These are phyloP conservation scores for Didymella lethalis DNA, from an alignment of 2,329 filamentous ascomycete genomes.

Conservation along the genomic window DNA sequence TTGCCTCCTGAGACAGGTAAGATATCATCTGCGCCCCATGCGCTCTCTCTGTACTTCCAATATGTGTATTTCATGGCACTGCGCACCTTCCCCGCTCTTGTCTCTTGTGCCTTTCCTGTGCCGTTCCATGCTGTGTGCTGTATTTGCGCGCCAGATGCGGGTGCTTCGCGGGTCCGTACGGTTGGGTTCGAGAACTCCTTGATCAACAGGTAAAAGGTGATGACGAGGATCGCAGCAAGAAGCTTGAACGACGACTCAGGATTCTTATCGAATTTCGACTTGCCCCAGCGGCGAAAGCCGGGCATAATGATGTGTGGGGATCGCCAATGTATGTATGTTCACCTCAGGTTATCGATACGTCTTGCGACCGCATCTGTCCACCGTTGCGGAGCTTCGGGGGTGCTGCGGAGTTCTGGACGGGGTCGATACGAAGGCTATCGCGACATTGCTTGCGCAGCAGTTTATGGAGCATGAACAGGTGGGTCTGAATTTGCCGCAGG, in stretches of 20 bases:
- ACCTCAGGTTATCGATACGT: conserved; percentile 30
- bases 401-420: conserved; percentile 18
- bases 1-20: conserved; percentile 49
- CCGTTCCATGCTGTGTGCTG: conserved; percentile 48
- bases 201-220: conserved; percentile 52
- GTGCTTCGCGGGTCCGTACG: conserved; percentile 26
- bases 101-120: conserved; percentile 45
- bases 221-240: conserved; percentile 50
- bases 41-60: conserved; percentile 49
- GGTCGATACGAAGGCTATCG: background rate
- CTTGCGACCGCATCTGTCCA: conserved; percentile 37
- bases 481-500: background rate
- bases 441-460: conserved; percentile 2
- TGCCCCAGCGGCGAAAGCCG: conserved; percentile 49
- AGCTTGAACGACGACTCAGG: conserved; percentile 54
- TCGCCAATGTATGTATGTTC: conserved; percentile 21
- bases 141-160: conserved; percentile 39
- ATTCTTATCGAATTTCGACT: conserved; percentile 50
- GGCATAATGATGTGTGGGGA: conserved; percentile 36
- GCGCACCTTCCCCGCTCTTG: conserved; percentile 45
- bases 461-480: background rate
- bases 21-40: conserved; percentile 54
- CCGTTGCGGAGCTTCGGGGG: conserved; percentile 27
- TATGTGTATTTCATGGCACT: conserved; percentile 54
- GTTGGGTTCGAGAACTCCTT: conserved; percentile 48